Evolutionary conservation across 2,329 filamentous ascomycete genomes (phyloP).

Genomic region (Fusarium drepaniforme): DNA sequence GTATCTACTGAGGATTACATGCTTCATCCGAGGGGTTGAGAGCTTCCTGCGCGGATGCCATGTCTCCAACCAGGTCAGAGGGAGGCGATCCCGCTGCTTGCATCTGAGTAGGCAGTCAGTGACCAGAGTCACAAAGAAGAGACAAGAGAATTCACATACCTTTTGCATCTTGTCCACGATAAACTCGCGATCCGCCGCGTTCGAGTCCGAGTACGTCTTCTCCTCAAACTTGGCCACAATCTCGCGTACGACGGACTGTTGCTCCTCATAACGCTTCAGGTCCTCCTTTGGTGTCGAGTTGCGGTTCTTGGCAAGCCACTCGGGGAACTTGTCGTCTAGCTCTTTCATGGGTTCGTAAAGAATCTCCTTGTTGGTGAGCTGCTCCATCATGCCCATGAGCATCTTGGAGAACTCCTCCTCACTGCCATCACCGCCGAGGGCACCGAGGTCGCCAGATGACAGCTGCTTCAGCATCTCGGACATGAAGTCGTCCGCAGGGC

Average conservation of each 20-base stretch:
- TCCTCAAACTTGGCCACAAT: conserved; percentile 93
- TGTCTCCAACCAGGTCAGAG: conserved; percentile 89
- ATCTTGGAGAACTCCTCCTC: conserved; percentile 96
- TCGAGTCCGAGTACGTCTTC: conserved; percentile 83
- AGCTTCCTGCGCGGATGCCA: conserved; percentile 84
- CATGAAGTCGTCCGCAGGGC: conserved; percentile 81
- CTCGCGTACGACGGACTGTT: conserved; percentile 82
- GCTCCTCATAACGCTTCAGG: conserved; percentile 82
- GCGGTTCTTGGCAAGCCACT: conserved; percentile 85
- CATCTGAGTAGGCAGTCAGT: conserved; percentile 73
- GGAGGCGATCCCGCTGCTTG: conserved; percentile 94
- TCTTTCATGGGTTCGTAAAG: conserved; percentile 99
- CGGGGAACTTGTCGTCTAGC: conserved; percentile 90
- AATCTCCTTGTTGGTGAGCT: conserved; percentile 98
- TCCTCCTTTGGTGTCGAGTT: conserved; percentile 77
- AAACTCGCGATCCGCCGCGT: conserved; percentile 85
- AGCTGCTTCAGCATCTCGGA: conserved; percentile 94
- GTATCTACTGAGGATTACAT: conserved; percentile 70
- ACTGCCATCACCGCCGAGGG: conserved; percentile 63
- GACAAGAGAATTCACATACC: conserved; percentile 63
- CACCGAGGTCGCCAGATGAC: conserved; percentile 67
- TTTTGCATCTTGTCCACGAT: conserved; percentile 99
- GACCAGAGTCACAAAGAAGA: not conserved
- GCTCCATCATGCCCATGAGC: conserved; percentile 98
- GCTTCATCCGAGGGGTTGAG: conserved; percentile 71